Base-by-base conservation (phyloP, 2,329 filamentous ascomycete genomes). In the Penicillium glabrum region DNA sequence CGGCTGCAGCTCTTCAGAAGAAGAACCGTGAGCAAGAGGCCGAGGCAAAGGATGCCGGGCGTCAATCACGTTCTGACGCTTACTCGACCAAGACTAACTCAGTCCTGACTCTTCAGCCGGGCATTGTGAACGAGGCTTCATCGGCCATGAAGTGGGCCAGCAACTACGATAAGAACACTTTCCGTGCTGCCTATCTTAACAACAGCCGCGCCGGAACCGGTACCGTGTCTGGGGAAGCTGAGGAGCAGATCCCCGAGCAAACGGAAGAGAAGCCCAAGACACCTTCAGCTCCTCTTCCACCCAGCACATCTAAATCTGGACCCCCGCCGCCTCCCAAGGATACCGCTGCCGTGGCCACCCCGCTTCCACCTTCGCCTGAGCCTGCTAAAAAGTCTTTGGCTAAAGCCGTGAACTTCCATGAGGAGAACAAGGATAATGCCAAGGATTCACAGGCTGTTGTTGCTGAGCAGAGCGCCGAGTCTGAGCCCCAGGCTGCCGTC, bases 141-240 rank as follows among this genome's bases (percentile, higher is more conserved):
- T 90, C 92, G 24, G 95, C 95, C 1, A 89, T 99, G 87, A 96
- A 96, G 74, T 99, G 95, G 95, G 91, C 93, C 31, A 93, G 83
- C 74, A 92, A 92, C 67, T 98, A 97, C 71, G 95, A 98, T 76
- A 96, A 95, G 76, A 88, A 95, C 67, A 82, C 88, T 8, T 88
- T 96, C 60, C 87, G 92, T 53, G 87, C 91, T 61, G 87, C 90
- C n/a, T 98, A 98, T 74, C 81, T 98, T 51, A 85, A 86, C 46
- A 88, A 96, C 69, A 79, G 78, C 47, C 85, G 82, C 62, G 87
- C 89, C 43, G 92, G 93, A 23, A 89, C 85, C 57, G 90, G 90
- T 13, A 61, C 78, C 21, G 80, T 78, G 1, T 75, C 78, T 41
- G 77, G 80, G 16, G 77, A 80, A 13, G 74, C 81, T 33, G 67